Conservation (phyloP, 225 moss, liverwort and hornwort genomes). For the Climacium dendroides region DNA sequence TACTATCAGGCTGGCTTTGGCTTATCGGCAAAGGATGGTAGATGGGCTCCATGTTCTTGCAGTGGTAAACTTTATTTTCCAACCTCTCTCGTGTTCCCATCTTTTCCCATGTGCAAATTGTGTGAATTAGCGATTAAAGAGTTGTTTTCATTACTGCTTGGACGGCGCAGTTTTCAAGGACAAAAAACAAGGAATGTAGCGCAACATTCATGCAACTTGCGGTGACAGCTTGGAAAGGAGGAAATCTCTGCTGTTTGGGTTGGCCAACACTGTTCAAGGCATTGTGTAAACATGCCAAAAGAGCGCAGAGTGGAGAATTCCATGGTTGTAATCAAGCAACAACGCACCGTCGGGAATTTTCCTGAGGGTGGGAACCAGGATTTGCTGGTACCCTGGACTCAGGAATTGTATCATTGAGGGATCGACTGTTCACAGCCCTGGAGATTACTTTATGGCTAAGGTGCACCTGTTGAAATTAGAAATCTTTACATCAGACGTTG, state of each 20-base stretch:
- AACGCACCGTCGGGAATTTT: not conserved
- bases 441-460: not conserved
- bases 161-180: not conserved
- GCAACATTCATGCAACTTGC: not conserved
- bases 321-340: not conserved
- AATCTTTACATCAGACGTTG: not conserved
- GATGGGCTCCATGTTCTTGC: not conserved
- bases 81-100: not conserved
- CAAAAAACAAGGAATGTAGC: not conserved
- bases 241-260: not conserved
- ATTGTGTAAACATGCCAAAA: not conserved
- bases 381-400: not conserved
- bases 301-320: not conserved
- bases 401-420: not conserved
- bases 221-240: not conserved
- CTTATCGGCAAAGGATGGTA: conserved; percentile 84
- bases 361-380: not conserved
- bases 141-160: not conserved
- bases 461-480: not conserved
- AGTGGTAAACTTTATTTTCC: not conserved
- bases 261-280: not conserved
- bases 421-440: not conserved
- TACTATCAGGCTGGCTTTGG: conserved; percentile 70
- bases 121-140: not conserved
- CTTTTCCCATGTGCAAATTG: not conserved